Evolutionary conservation across 2,329 filamentous ascomycete genomes (phyloP).

Genomic region (Aspergillus sp.): DNA sequence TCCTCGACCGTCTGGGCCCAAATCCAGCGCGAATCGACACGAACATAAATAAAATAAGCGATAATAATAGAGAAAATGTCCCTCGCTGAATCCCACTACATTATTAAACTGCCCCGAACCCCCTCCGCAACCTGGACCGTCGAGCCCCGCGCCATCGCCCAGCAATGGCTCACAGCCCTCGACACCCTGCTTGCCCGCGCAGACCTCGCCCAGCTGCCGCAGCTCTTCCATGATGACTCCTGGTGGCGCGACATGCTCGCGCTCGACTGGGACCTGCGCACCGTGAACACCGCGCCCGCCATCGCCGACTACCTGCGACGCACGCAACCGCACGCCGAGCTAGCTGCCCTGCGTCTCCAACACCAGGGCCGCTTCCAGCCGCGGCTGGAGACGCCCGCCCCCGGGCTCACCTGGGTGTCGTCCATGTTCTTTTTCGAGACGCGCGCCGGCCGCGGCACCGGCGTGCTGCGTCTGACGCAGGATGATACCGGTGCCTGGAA

Average conservation of each 20-base stretch:
- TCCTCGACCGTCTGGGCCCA: neutral
- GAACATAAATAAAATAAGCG: neutral
- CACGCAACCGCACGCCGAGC: constrained; percentile 22
- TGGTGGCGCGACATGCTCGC: constrained; percentile 43
- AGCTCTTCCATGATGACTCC: constrained; percentile 36
- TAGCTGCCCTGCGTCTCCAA: constrained; percentile 31
- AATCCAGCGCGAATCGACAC: neutral
- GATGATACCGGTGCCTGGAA: constrained; percentile 31
- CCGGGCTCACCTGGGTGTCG: constrained; percentile 33
- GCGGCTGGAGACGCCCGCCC: constrained; percentile 23
- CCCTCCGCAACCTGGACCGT: constrained; percentile 16
- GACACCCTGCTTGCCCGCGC: constrained; percentile 20
- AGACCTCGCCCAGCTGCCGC: constrained; percentile 14
- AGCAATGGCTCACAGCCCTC: constrained; percentile 32
- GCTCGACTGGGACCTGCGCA: constrained; percentile 40
- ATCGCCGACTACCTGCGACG: constrained; percentile 31
- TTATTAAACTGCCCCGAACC: constrained; percentile 30
- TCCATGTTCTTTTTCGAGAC: constrained; percentile 43
- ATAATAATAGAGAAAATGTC: constrained; percentile 8
- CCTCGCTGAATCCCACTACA: constrained; percentile 22
- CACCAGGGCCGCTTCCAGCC: constrained; percentile 32
- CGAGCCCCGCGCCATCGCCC: constrained; percentile 25
- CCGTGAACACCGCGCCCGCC: constrained; percentile 27
- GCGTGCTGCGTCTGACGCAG: constrained; percentile 35
- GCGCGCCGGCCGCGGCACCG: constrained; percentile 32